Base-by-base conservation (phyloP, 75 land plant species). In the Picea glauca region DNA sequence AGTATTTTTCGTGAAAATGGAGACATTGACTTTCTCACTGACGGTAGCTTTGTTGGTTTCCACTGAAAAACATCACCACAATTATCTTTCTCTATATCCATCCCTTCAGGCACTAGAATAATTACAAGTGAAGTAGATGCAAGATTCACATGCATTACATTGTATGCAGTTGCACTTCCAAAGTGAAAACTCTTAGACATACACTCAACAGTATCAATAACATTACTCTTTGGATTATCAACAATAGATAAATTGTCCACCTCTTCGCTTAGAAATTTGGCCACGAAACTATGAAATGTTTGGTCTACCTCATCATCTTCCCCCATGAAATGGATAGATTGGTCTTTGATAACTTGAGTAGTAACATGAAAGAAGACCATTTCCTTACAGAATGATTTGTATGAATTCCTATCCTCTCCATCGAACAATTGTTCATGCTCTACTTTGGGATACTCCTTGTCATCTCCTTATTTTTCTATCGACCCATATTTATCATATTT, bases 1-100 rank as follows among this genome's bases (percentile, higher is more conserved):
- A 88, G 80, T 67, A 60, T 85, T 81, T 88, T 83, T 59, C 81
- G 90, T 78, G 90, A 81, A 63, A 76, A 66, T 54, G 90, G 90
- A 77, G 90, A 82, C 59, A 88, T 81, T n/a, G 57, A 38, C 91
- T 79, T 79, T 82, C 87, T 82, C 3, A 17, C 80, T 56, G 81
- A 76, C 13, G 83, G 59, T 8, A 85, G 78, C 78, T 65, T 79
- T 82, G 57, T 38, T 54, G 87, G 58, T 74, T 20, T 26, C 32
- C 43, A 15, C 76, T 75, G 72, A 38, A 67, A 67, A 35, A n/a
- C 21, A 18, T 67, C 72, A 38, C 8, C 72, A 35, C 72, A 38
- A 14, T 26, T 35, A 67, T 33, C 46, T 43, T 67, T 38, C 40
- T 38, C 72, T 32, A 67, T 67, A 5, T 38, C 40, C 40, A 67